Conservation (phyloP, 208 protist species). For the Crithidia brevicula region DNA sequence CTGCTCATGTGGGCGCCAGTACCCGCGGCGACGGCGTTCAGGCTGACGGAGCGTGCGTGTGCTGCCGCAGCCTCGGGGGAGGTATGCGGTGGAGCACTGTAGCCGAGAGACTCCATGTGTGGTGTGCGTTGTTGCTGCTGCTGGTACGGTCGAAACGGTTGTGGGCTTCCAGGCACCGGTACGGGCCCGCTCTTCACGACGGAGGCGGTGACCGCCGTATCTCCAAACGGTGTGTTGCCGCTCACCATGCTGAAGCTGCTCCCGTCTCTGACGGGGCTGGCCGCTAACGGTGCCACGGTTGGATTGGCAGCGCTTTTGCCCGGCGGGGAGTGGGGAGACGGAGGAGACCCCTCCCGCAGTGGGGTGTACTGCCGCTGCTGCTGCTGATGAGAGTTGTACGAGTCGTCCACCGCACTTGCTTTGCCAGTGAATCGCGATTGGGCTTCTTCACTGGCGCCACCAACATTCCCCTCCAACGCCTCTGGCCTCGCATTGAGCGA, state of each 20-base stretch:
- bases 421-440: neutral
- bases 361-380: slow-evolving; percentile 13
- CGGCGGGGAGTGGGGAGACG: neutral
- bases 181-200: neutral
- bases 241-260: slow-evolving; percentile 3
- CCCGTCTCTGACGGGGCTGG: neutral
- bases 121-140: slow-evolving; percentile 4
- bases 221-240: slow-evolving; percentile 9
- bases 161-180: neutral
- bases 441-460: neutral
- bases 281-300: neutral
- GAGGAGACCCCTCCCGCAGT: neutral
- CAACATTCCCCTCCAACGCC: neutral
- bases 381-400: slow-evolving; percentile 16
- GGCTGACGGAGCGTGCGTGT: slow-evolving; percentile 7
- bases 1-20: slow-evolving; percentile 1
- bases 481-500: neutral
- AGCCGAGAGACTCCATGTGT: neutral
- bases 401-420: neutral
- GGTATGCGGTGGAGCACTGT: neutral
- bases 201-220: neutral
- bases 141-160: neutral
- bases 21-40: slow-evolving; percentile 2
- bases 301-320: neutral
- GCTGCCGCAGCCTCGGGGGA: neutral